These are phyloP conservation scores for Petrea volubilis DNA, from an alignment of 257 asterid genomes.

Conservation along the genomic window DNA sequence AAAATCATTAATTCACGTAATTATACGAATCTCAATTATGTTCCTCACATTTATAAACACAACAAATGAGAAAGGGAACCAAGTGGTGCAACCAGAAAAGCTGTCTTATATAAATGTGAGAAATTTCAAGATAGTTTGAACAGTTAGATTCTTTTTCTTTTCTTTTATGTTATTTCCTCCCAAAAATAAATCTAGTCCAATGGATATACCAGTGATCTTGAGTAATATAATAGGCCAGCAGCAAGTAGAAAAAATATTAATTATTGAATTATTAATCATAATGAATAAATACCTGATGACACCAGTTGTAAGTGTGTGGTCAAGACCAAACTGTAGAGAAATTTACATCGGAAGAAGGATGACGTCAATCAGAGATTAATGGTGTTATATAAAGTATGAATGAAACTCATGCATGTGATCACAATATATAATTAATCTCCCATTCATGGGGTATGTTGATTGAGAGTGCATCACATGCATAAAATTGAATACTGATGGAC, in stretches of 20 bases:
- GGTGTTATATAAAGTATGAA: background rate
- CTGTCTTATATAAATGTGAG: background rate
- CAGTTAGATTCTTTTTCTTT: background rate
- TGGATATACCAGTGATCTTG: background rate
- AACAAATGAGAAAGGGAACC: background rate
- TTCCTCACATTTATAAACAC: background rate
- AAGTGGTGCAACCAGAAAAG: background rate
- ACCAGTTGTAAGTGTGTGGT: constrained; percentile 79
- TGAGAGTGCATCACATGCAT: background rate
- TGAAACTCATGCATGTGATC: constrained; percentile 2
- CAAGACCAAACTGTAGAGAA: constrained; percentile 70
- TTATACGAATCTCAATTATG: background rate
- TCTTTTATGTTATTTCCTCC: background rate
- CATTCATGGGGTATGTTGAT: background rate
- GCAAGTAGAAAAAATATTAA: background rate
- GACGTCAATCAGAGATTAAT: constrained; percentile 14
- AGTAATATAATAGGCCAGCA: background rate
- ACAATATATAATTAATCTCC: background rate
- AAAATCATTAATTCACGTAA: background rate
- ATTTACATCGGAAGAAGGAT: constrained; percentile 10
- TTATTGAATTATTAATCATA: background rate
- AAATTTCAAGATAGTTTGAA: background rate
- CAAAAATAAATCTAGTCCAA: background rate
- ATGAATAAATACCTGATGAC: constrained; percentile 56
- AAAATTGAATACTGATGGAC: background rate